A percentile compares a stretch with the other conserved stretches of the same genome.
Evolutionary conservation across 768 basidiomycete genomes (phyloP).

Genomic region (Podaxis carcinomalis): DNA sequence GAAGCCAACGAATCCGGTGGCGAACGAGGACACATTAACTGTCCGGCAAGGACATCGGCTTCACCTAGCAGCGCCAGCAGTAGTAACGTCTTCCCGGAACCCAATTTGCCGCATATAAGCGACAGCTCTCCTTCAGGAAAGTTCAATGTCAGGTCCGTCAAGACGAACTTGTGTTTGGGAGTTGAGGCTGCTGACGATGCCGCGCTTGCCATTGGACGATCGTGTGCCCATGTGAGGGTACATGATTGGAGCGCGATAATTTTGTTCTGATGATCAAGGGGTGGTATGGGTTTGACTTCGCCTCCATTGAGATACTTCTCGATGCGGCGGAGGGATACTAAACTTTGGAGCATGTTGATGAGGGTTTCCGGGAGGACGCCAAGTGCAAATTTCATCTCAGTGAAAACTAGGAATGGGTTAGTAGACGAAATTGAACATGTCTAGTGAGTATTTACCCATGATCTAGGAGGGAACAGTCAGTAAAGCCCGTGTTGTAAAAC

Average conservation of each 20-base stretch:
- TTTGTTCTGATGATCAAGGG: constrained; percentile 50
- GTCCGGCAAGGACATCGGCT: constrained; percentile 79
- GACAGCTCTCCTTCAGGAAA: constrained; percentile 81
- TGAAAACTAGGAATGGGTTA: constrained; percentile 54
- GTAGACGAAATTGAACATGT: background rate
- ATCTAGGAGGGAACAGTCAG: constrained; percentile 3
- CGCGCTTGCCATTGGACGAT: constrained; percentile 45
- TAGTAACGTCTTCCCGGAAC: constrained; percentile 84
- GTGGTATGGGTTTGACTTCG: constrained; percentile 65
- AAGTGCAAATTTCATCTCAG: constrained; percentile 83
- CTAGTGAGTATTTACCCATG: constrained; percentile 7
- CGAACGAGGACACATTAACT: constrained; percentile 79
- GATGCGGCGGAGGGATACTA: constrained; percentile 85
- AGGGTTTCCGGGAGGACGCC: constrained; percentile 88
- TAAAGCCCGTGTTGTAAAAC: background rate
- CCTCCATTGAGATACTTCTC: constrained; percentile 80
- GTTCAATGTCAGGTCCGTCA: constrained; percentile 71
- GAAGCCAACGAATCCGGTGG: constrained; percentile 73
- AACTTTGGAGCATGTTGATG: constrained; percentile 82
- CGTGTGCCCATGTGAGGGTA: constrained; percentile 88
- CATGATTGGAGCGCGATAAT: constrained; percentile 77
- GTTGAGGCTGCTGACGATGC: constrained; percentile 61
- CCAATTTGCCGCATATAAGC: constrained; percentile 85
- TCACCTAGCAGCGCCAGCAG: constrained; percentile 85
- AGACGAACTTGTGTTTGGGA: constrained; percentile 73